Percentiles rank a stretch among this genome's conserved stretches.
These are phyloP conservation scores for Penicillium arizonense DNA, from an alignment of 495 filamentous ascomycete genomes.

Conservation along the genomic window DNA sequence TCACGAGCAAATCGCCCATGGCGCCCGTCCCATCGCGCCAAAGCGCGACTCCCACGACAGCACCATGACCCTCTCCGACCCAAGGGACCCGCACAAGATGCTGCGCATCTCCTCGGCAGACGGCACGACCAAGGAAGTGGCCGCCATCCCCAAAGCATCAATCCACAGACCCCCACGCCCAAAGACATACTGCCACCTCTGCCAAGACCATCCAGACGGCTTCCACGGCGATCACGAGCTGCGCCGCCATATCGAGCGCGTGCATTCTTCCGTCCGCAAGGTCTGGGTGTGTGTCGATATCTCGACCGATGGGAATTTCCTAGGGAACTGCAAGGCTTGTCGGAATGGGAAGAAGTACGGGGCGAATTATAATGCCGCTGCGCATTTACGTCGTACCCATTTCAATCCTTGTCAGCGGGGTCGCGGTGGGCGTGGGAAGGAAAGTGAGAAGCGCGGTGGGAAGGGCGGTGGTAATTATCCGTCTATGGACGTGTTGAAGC, in stretches of 20 bases:
- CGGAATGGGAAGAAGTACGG: conserved; percentile 75
- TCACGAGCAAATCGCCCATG: conserved; percentile 44
- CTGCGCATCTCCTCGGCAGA: conserved; percentile 55
- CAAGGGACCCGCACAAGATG: conserved; percentile 46
- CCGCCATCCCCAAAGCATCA: conserved; percentile 65
- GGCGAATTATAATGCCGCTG: conserved; percentile 94
- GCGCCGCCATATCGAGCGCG: conserved; percentile 77
- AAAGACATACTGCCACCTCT: conserved; percentile 72
- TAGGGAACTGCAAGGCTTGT: conserved; percentile 89
- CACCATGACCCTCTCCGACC: conserved; percentile 21
- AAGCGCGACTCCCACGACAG: conserved; percentile 33
- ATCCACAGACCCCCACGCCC: conserved; percentile 74
- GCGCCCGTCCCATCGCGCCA: conserved; percentile 44
- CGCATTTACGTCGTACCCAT: conserved; percentile 85
- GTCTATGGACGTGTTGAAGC: conserved; percentile 74
- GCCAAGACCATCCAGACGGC: conserved; percentile 75
- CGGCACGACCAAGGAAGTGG: conserved; percentile 57
- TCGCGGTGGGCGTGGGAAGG: conserved; percentile 51
- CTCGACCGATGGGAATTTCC: conserved; percentile 56
- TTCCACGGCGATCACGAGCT: conserved; percentile 96
- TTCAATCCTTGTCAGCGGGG: conserved; percentile 69
- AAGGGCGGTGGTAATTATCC: conserved; percentile 84
- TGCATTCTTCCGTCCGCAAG: conserved; percentile 70
- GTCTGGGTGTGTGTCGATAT: conserved; percentile 81
- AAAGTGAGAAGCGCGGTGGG: conserved; percentile 68